Percentiles rank a stretch among this genome's conserved stretches.
Evolutionary conservation across 495 filamentous ascomycete genomes (phyloP).

Genomic region (Podospora pseudoanserina): DNA sequence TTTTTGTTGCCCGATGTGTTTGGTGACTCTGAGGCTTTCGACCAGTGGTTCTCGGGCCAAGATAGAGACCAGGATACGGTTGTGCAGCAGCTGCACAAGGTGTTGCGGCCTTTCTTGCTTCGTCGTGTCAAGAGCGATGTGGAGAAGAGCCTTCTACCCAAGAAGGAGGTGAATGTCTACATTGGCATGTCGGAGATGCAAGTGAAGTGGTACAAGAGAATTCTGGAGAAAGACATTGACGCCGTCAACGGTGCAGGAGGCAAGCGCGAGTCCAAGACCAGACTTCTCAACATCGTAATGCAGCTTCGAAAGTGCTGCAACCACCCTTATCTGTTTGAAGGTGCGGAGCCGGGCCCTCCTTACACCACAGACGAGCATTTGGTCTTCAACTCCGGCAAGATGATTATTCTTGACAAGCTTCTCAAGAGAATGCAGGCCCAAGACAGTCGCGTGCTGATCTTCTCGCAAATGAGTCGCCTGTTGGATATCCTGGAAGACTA

Average conservation of each 20-base stretch:
- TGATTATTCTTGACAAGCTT: slow-evolving; percentile 95
- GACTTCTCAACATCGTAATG: slow-evolving; percentile 99
- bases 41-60: slow-evolving; percentile 94
- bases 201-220: slow-evolving; percentile 98
- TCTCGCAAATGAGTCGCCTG: slow-evolving; percentile 98
- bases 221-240: slow-evolving; percentile 98
- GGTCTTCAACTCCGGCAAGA: slow-evolving; percentile 90
- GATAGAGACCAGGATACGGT: slow-evolving; percentile 88
- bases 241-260: slow-evolving; percentile 96
- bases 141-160: slow-evolving; percentile 95
- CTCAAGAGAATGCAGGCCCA: slow-evolving; percentile 76
- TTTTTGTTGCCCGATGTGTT: slow-evolving; percentile 98
- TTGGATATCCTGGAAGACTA: slow-evolving; percentile 98
- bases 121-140: slow-evolving; percentile 98
- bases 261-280: slow-evolving; percentile 97
- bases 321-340: slow-evolving; percentile 97
- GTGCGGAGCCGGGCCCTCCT: slow-evolving; percentile 93
- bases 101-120: slow-evolving; percentile 89
- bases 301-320: slow-evolving; percentile 99
- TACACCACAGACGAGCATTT: slow-evolving; percentile 98
- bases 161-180: slow-evolving; percentile 96
- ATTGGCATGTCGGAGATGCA: slow-evolving; percentile 99
- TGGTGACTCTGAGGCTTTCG: slow-evolving; percentile 95
- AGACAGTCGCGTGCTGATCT: slow-evolving; percentile 92
- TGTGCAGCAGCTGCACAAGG: slow-evolving; percentile 93